Evolutionary conservation across 306 rosid species (phyloP).

Genomic region (Inga leiocalycina): DNA sequence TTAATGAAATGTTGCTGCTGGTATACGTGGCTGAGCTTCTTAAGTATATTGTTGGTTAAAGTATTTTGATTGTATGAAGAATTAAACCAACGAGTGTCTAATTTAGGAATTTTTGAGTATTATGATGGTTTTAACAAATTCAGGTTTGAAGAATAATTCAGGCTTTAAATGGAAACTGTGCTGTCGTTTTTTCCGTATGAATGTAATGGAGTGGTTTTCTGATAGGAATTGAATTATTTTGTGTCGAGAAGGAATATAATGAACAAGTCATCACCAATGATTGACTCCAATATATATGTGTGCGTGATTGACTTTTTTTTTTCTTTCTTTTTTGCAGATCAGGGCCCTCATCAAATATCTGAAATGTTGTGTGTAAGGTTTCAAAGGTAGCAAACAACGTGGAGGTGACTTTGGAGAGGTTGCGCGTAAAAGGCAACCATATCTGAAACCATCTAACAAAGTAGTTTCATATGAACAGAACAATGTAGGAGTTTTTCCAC

Average conservation of each 20-base stretch:
- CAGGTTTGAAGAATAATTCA: neutral
- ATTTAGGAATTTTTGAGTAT: no score
- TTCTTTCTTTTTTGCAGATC: neutral
- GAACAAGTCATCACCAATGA: neutral
- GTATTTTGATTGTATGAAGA: no score
- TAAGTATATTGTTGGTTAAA: neutral
- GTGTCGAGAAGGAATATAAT: neutral
- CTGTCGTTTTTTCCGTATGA: neutral
- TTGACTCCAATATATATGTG: neutral
- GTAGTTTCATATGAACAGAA: neutral
- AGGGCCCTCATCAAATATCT: neutral
- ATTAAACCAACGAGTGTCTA: no score
- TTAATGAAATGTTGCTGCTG: neutral
- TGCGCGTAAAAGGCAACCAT: neutral
- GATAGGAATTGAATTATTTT: neutral
- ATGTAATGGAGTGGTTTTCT: neutral
- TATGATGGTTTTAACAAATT: neutral
- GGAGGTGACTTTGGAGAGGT: neutral
- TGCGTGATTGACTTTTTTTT: neutral
- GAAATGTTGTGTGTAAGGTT: neutral
- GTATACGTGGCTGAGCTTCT: neutral
- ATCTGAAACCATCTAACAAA: neutral
- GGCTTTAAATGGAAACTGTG: neutral
- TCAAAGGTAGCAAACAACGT: neutral
- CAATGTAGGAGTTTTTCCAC: slow-evolving; percentile 7